phyloP scores from a whole-genome alignment of 1,284 basidiomycete genomes.

The Abortiporus biennis region DNA sequence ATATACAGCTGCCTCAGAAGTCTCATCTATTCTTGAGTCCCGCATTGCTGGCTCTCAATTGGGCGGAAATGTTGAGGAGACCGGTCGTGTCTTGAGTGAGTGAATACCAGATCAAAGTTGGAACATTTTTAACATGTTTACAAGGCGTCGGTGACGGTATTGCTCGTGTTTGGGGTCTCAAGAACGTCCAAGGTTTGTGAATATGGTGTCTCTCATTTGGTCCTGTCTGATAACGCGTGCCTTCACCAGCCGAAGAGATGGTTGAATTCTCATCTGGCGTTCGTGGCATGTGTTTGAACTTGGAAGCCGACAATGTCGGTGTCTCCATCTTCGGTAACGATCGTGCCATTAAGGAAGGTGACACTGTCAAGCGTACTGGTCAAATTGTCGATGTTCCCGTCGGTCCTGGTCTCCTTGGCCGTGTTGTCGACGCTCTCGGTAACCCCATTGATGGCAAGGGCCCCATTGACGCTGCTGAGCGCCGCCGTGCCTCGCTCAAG shows the following conservation, averaged over 20 bases:
- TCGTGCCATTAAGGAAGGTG: conserved; percentile 99
- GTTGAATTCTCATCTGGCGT: conserved; percentile 99
- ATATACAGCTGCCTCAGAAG: conserved; percentile 92
- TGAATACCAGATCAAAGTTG: conserved; percentile 22
- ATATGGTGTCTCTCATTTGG: too few species aligned
- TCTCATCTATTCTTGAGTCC: conserved; percentile 97
- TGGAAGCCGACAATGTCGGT: conserved; percentile 99
- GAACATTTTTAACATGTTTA: conserved; percentile 6
- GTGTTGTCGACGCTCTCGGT: conserved; percentile 98
- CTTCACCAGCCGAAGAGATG: conserved; percentile 99
- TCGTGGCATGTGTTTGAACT: conserved; percentile 98
- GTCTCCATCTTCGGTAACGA: conserved; percentile 99
- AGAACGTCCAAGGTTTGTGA: conserved; percentile 84
- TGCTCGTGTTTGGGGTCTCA: conserved; percentile 94
- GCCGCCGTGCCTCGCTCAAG: conserved; percentile 96
- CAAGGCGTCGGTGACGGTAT: conserved; percentile 99
- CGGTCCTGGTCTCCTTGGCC: conserved; percentile 92
- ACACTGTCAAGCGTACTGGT: conserved; percentile 99
- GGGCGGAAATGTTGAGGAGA: conserved; percentile 96
- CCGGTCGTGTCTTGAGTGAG: conserved; percentile 95
- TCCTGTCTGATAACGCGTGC: too few species aligned
- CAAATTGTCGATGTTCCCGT: conserved; percentile 99
- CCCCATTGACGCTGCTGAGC: conserved; percentile 88
- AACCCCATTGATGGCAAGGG: conserved; percentile 99
- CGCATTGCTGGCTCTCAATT: conserved; percentile 92